Conservation (phyloP, 2,329 filamentous ascomycete species). For the Sclerotinia minor region DNA sequence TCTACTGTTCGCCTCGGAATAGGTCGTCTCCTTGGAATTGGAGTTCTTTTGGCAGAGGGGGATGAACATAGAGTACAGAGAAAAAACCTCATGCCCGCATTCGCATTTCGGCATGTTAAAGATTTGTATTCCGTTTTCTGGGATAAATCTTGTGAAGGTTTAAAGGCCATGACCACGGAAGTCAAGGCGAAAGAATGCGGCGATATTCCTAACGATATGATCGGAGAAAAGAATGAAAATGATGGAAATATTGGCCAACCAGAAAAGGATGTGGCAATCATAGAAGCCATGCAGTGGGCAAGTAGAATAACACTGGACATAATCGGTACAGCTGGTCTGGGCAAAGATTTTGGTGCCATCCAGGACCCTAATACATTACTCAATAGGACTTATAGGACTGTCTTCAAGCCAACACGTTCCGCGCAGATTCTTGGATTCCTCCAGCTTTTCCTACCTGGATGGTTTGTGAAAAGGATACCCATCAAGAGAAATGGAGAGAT, state of each 20-base stretch:
- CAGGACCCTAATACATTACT: conserved; percentile 60
- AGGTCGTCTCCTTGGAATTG: conserved; percentile 65
- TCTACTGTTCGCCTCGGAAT: conserved; percentile 54
- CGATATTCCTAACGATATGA: conserved; percentile 42
- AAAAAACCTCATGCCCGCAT: conserved; percentile 77
- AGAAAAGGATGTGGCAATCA: conserved; percentile 43
- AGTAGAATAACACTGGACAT: conserved; percentile 72
- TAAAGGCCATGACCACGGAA: conserved; percentile 58
- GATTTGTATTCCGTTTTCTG: conserved; percentile 84
- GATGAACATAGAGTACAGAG: conserved; percentile 83
- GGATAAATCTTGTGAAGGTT: conserved; percentile 70
- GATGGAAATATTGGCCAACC: conserved; percentile 9
- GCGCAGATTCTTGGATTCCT: conserved; percentile 59
- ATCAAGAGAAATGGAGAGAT: conserved; percentile 70
- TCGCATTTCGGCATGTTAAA: conserved; percentile 83
- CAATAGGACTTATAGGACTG: conserved; percentile 54
- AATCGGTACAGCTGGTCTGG: conserved; percentile 71
- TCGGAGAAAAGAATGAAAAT: conserved; percentile 3
- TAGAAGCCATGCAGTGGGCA: conserved; percentile 63
- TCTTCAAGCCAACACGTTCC: conserved; percentile 55
- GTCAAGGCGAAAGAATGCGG: conserved; percentile 44
- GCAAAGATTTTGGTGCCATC: conserved; percentile 68
- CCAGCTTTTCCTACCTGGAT: conserved; percentile 60
- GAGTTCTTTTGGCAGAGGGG: conserved; percentile 81
- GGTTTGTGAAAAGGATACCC: conserved; percentile 64